phyloP scores from a whole-genome alignment of 768 basidiomycete genomes.

The Lentinula detonsa region DNA sequence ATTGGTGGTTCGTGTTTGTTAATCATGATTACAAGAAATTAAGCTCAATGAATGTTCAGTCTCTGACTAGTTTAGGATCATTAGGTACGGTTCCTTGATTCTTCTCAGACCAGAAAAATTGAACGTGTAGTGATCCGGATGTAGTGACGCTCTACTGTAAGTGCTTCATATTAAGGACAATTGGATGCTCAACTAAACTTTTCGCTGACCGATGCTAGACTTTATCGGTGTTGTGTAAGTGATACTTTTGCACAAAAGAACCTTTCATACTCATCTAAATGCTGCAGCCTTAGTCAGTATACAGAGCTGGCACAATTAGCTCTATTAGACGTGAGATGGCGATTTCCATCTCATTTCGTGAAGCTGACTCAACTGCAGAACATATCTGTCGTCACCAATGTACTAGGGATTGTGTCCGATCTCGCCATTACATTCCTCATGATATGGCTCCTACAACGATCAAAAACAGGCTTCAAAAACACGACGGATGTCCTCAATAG shows the following conservation, averaged over 20 bases:
- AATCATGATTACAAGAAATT: no score
- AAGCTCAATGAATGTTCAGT: background rate
- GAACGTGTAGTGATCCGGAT: no score
- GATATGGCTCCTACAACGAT: conserved; percentile 5
- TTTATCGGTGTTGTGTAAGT: conserved; percentile 1
- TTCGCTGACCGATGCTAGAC: background rate
- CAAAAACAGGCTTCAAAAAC: conserved; percentile 5
- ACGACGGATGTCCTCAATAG: conserved; percentile 9
- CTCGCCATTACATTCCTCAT: background rate
- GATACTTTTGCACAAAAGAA: background rate
- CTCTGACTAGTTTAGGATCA: background rate
- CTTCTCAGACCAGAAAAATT: no score
- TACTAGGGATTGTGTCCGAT: conserved; percentile 3
- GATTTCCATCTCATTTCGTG: background rate
- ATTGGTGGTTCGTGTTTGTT: conserved; percentile 4
- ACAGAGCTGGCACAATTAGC: conserved; percentile 2
- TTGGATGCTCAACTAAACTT: background rate
- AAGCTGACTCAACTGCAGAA: background rate
- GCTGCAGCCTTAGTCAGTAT: conserved; percentile 1
- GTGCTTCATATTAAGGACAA: background rate
- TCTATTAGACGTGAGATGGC: background rate
- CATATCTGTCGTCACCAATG: conserved; percentile 6
- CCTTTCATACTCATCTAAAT: background rate
- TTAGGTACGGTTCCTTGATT: background rate
- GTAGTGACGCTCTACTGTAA: conserved; percentile 1